A percentile compares a stretch with the other conserved stretches of the same genome.
These are phyloP conservation scores for Buddleja alternifolia DNA, from an alignment of 257 asterid species.

Conservation along the genomic window DNA sequence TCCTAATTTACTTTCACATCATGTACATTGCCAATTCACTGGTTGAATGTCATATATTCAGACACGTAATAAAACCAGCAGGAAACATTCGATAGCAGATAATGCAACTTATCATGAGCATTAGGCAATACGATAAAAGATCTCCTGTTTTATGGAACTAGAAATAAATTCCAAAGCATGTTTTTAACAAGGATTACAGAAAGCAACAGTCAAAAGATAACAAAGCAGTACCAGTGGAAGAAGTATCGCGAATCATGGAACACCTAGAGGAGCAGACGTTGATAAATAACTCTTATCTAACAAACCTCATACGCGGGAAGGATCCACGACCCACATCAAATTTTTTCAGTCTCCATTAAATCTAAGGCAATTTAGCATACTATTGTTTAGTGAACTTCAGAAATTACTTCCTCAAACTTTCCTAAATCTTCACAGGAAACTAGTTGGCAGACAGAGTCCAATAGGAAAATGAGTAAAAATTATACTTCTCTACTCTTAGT, in stretches of 20 bases:
- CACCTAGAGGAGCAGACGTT: not conserved
- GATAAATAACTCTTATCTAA: not conserved
- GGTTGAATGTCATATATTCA: not conserved
- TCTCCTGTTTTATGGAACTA: not conserved
- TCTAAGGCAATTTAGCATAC: not conserved
- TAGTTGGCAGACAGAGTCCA: too few relatives aligned
- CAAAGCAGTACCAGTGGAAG: not conserved
- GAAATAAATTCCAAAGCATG: not conserved
- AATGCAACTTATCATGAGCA: not conserved
- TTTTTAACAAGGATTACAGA: not conserved
- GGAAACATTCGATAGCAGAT: not conserved
- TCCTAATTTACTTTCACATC: not conserved
- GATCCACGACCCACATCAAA: too few relatives aligned
- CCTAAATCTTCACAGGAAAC: not conserved
- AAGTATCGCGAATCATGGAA: too few relatives aligned
- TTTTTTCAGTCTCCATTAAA: not conserved
- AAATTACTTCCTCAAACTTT: not conserved
- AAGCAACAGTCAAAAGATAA: not conserved
- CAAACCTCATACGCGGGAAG: not conserved
- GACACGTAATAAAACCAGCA: not conserved
- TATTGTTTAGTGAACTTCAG: not conserved
- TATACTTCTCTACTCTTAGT: constrained; percentile 5
- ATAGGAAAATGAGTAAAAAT: not conserved
- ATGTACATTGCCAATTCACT: not conserved
- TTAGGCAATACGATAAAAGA: not conserved